phyloP scores from a whole-genome alignment of 208 protist species.

The Trypanosoma melophagium region DNA sequence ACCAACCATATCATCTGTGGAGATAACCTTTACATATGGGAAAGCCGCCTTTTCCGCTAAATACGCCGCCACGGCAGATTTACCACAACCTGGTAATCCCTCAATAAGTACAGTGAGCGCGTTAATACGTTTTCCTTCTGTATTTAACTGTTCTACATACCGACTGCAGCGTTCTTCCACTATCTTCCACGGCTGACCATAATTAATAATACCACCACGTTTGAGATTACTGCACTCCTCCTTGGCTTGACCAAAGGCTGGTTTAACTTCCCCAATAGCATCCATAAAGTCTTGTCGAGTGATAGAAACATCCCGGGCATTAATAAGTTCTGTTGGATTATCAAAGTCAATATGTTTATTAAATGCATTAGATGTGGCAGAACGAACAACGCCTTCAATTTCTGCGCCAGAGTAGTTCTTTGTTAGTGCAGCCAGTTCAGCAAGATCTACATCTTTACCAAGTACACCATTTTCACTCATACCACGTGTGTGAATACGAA shows the following conservation, averaged over 20 bases:
- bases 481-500: slow-evolving; percentile 98
- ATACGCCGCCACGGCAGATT: slow-evolving; percentile 95
- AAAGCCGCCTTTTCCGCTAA: slow-evolving; percentile 90
- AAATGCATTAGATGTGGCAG: slow-evolving; percentile 88
- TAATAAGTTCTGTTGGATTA: slow-evolving; percentile 58
- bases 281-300: slow-evolving; percentile 69
- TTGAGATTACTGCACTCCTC: slow-evolving; percentile 89
- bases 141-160: slow-evolving; percentile 85
- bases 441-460: slow-evolving; percentile 91
- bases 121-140: slow-evolving; percentile 85
- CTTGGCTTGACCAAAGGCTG: slow-evolving; percentile 96
- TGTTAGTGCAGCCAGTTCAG: slow-evolving; percentile 91
- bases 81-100: slow-evolving; percentile 91
- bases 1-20: slow-evolving; percentile 91
- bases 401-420: slow-evolving; percentile 99
- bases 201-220: slow-evolving; percentile 93
- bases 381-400: slow-evolving; percentile 90
- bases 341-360: slow-evolving; percentile 89
- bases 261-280: slow-evolving; percentile 91
- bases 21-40: slow-evolving; percentile 98
- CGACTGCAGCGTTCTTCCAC: slow-evolving; percentile 49
- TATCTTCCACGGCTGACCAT: slow-evolving; percentile 81
- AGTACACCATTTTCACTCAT: slow-evolving; percentile 93
- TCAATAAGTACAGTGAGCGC: slow-evolving; percentile 93
- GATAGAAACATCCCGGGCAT: slow-evolving; percentile 63